Evolutionary conservation across 2,329 filamentous ascomycete genomes (phyloP), one percentile per base, ranked within the genome.

Genomic region (Zarea fungicola): DNA sequence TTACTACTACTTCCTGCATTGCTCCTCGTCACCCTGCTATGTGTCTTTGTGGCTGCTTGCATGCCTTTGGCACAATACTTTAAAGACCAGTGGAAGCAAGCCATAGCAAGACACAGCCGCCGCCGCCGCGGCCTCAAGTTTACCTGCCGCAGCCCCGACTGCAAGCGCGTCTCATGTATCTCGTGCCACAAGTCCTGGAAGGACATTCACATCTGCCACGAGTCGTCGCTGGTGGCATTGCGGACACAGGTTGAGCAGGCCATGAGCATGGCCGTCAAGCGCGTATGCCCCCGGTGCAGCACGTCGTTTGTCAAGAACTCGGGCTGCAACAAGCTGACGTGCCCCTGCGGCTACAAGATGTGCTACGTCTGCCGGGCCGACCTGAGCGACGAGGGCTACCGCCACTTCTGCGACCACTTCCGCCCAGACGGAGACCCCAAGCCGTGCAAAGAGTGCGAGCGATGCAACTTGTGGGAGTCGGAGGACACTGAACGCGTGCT

Each of bases 311-410:
- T 99, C 68, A 97, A 97, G 66, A 85, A 83, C 6, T 84, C 85
- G 22, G 93, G 93, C 60, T 99, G 93, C 77, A 99, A 99, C 74
- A 97, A 97, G 70, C 77, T 99, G 34, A 92, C 89, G 6, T 97
- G 93, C 63, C 84, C 90, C 14, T 99, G 93, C 67, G 93, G 93
- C 8, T 97, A 97, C 69, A 86, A 87, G 58, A 97, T 97, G 92
- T 99, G 93, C 66, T 99, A 99, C 62, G 82, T 97, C 40, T 99
- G 93, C 66, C 87, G 93, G 34, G 85, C 85, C 57, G 84, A 89
- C 59, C 81, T 85, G 40, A 72, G 75, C 49, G 72, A 79, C 42
- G 85, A 91, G 63, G 91, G 92, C 1, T 97, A 99, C 66, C 77
- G 83, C 32, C 93, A 99, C 67, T 99, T 96, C 62, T 99, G 93